Percentiles rank a stretch among this genome's conserved stretches.
These are phyloP conservation scores for Neurospora sp. DNA, from an alignment of 495 filamentous ascomycete species.

Conservation along the genomic window DNA sequence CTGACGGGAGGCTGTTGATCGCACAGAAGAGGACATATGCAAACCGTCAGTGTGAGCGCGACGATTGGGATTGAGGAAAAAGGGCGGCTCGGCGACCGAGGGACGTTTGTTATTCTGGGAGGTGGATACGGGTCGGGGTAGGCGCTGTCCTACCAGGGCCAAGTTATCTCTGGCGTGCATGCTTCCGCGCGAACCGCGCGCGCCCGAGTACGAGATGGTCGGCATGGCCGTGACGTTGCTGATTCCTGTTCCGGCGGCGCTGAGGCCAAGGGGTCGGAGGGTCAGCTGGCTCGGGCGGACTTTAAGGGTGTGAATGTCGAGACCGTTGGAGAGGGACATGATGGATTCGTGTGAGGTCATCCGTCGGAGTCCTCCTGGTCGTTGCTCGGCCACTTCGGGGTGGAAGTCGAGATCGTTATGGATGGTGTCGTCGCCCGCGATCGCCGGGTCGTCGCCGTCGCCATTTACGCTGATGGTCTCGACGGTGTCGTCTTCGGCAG, in stretches of 20 bases:
- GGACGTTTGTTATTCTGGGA: not conserved
- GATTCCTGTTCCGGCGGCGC: conserved; percentile 30
- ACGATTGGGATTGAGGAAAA: conserved; percentile 10
- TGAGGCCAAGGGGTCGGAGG: conserved; percentile 33
- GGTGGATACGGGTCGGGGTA: conserved; percentile 4
- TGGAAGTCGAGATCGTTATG: conserved; percentile 8
- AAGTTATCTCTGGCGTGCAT: conserved; percentile 30
- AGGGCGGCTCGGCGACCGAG: not conserved
- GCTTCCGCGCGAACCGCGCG: conserved; percentile 26
- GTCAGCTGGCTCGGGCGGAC: conserved; percentile 41
- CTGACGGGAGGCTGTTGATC: conserved; percentile 3
- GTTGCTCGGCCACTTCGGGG: conserved; percentile 2
- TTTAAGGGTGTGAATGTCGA: conserved; percentile 47
- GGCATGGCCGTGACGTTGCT: conserved; percentile 31
- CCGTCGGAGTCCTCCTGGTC: conserved; percentile 22
- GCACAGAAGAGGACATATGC: conserved; percentile 11
- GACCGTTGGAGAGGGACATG: conserved; percentile 41
- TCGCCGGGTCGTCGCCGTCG: conserved; percentile 1
- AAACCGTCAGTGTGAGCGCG: conserved; percentile 5
- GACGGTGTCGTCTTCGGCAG: conserved; percentile 13
- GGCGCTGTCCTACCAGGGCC: conserved; percentile 15
- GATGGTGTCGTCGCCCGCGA: not conserved
- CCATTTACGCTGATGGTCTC: not conserved
- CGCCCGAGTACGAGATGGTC: conserved; percentile 21
- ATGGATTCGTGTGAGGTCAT: conserved; percentile 44